Base-by-base conservation (phyloP, 176 grass and related monocot genomes). In the Microstegium vimineum region DNA sequence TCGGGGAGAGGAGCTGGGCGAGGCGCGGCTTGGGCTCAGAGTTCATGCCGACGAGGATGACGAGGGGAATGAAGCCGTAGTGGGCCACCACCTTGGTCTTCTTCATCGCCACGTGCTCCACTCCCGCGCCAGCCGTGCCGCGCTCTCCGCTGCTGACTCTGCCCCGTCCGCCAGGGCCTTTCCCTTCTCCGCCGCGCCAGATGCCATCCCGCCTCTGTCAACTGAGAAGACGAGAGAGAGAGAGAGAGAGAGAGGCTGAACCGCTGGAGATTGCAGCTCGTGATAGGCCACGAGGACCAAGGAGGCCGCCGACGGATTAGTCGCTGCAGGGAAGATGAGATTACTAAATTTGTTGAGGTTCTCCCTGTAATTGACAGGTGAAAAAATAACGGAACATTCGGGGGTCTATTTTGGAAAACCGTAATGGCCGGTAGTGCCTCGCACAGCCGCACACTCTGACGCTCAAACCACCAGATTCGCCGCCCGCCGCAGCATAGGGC, bases 41-140 rank as follows among this genome's bases (percentile, higher is more conserved):
- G 60, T 84, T 94, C 89, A 91, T 91, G 76, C 89, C 89, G 71
- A 94, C 31, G 70, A 89, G 36, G 68, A 94, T 91, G 70, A 89
- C 75, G 41, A 91, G 62, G 12, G 92, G 89, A 47, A 91, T 86
- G 86, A 91, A 94, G 42, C 92, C 92, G 82, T 91, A 94, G 80
- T 94, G 92, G 30, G 83, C 86, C 40, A 87, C 75, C 22, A 91
- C 89, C 89, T 91, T 91, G 7, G 92, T 83, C 75, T 89, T 94
- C 86, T 94, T 94, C 89, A 91, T 94, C 18, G 76, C 78, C 92
- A 91, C 9, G 89, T 89, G 76, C 46, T 94, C 92, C 92, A 91
- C 75, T 87, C 86, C 68, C 85, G 64, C 22, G 75, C 59, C 57
- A 25, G 81, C 71, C 49, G 54, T 49, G 76, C 86, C n/a, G 43